These are phyloP conservation scores for Niveomyces coronatus DNA, from an alignment of 2,329 filamentous ascomycete species.

Conservation along the genomic window DNA sequence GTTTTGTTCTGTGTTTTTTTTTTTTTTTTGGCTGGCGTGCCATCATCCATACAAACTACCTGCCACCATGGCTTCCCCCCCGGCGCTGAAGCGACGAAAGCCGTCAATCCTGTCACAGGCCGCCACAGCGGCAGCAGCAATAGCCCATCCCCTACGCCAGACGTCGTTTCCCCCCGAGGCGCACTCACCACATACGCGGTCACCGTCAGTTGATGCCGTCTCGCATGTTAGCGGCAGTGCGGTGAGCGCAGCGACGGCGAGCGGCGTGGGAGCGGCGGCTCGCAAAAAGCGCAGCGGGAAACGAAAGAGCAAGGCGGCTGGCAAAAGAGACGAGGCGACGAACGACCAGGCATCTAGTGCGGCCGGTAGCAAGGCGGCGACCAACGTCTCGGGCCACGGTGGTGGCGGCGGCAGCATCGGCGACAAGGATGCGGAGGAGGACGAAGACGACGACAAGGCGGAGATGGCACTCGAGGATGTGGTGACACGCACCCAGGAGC, in stretches of 20 bases:
- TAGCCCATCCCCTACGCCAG: conserved; percentile 62
- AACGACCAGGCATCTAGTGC: conserved; percentile 35
- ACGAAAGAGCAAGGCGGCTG: conserved; percentile 48
- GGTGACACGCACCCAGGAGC: conserved; percentile 53
- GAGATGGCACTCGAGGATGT: conserved; percentile 48
- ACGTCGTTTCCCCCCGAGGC: conserved; percentile 67
- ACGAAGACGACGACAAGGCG: conserved; percentile 45
- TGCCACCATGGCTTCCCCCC: too few species aligned
- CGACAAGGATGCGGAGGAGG: conserved; percentile 39
- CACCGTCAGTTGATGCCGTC: conserved; percentile 52
- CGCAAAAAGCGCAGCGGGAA: conserved; percentile 55
- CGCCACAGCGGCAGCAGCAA: conserved; percentile 41
- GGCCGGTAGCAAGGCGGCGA: conserved; percentile 29
- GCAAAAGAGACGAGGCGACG: conserved; percentile 30
- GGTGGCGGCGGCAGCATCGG: too few species aligned
- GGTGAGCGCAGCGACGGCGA: conserved; percentile 32
- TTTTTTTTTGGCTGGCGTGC: too few species aligned
- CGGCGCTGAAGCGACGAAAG: conserved; percentile 56
- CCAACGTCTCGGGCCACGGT: conserved; percentile 35
- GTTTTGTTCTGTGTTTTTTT: too few species aligned
- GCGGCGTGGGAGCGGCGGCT: conserved; percentile 22
- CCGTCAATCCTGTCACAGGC: conserved; percentile 50
- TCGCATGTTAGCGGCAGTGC: conserved; percentile 53
- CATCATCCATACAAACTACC: background rate
- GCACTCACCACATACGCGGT: conserved; percentile 47